Percentiles rank a stretch among this genome's conserved stretches.
Conservation (phyloP, 2,329 filamentous ascomycete genomes). For the Cladosporium velox region DNA sequence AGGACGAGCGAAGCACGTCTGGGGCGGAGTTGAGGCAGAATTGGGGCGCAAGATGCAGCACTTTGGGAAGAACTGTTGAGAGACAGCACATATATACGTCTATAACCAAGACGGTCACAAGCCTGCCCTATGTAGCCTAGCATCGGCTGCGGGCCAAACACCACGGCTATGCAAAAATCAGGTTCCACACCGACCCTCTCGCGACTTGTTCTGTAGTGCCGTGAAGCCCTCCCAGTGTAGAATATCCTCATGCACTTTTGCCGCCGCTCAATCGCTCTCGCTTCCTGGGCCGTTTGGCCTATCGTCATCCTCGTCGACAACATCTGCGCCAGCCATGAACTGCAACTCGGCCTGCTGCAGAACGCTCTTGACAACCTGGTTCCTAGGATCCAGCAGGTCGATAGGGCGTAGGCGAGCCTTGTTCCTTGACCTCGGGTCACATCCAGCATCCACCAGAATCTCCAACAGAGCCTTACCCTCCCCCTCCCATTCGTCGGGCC, state of each 20-base stretch:
- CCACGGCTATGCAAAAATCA: slow-evolving; percentile 20
- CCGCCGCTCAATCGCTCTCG: slow-evolving; percentile 46
- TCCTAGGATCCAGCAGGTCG: slow-evolving; percentile 73
- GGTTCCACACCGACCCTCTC: background rate
- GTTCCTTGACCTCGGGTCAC: slow-evolving; percentile 65
- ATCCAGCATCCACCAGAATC: slow-evolving; percentile 81
- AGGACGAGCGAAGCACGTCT: background rate
- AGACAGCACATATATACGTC: slow-evolving; percentile 14
- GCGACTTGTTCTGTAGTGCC: slow-evolving; percentile 4
- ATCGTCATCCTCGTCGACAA: slow-evolving; percentile 50
- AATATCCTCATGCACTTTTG: background rate
- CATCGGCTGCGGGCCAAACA: slow-evolving; percentile 13
- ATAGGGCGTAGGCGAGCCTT: slow-evolving; percentile 70
- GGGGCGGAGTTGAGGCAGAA: background rate
- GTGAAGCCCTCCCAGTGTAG: background rate
- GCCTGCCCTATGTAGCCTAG: background rate
- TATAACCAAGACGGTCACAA: slow-evolving; percentile 8
- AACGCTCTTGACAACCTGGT: slow-evolving; percentile 61
- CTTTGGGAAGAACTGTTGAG: background rate
- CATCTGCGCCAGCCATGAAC: slow-evolving; percentile 49
- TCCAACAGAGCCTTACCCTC: slow-evolving; percentile 68
- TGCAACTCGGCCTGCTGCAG: slow-evolving; percentile 73
- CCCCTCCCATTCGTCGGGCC: slow-evolving; percentile 59
- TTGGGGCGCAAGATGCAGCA: background rate
- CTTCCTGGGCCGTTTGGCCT: slow-evolving; percentile 45